Evolutionary conservation across 2,329 filamentous ascomycete species (phyloP).

Genomic region (Cladophialophora bantiana): DNA sequence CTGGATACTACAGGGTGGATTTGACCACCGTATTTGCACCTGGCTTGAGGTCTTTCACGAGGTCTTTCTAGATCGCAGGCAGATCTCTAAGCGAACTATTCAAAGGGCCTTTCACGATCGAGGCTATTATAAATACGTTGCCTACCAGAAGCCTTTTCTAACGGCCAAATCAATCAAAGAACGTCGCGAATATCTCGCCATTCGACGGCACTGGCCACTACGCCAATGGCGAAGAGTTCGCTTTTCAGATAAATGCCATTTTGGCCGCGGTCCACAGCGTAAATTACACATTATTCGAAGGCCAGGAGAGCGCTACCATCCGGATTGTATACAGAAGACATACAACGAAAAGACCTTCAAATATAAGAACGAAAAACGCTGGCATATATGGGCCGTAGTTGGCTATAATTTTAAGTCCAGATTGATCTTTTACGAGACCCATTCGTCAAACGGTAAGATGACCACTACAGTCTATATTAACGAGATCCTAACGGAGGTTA

Average conservation of each 20-base stretch:
- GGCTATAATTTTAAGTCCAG: conserved; percentile 1
- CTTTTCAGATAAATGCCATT: conserved; percentile 8
- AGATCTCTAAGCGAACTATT: conserved; percentile 2
- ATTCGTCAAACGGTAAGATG: conserved; percentile 11
- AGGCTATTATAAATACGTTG: conserved; percentile 6
- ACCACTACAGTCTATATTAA: neutral
- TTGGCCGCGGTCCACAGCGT: conserved; percentile 3
- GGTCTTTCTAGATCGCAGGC: neutral
- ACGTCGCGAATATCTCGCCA: neutral
- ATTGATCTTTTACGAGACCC: conserved; percentile 2
- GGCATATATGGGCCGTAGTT: neutral
- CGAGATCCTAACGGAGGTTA: neutral
- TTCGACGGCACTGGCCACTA: neutral
- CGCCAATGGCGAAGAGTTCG: neutral
- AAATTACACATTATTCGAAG: conserved; percentile 2
- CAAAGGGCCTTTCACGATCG: neutral
- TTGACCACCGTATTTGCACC: neutral
- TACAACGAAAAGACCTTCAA: neutral
- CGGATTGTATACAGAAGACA: conserved; percentile 1
- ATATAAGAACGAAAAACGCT: conserved; percentile 3
- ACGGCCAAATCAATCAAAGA: conserved; percentile 1
- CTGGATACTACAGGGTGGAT: neutral
- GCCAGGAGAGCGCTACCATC: neutral
- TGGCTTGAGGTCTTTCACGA: conserved; percentile 2
- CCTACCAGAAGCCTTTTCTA: conserved; percentile 5